Base-by-base conservation (phyloP, 2,329 filamentous ascomycete species). In the Xylaria sp. region DNA sequence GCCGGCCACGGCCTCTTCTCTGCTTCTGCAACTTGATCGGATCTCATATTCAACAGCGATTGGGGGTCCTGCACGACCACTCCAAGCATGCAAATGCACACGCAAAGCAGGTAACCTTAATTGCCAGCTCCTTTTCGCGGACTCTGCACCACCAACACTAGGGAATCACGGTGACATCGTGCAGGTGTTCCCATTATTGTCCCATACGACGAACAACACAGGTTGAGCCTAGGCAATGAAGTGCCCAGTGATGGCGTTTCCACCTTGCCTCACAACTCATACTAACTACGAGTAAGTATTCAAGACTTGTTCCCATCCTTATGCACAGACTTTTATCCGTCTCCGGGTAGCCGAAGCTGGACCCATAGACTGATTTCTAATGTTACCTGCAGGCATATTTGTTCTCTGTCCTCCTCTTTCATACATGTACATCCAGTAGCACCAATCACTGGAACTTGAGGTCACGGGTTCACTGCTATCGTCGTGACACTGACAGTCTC, bases 61-160 rank as follows among this genome's bases (percentile, higher is more conserved):
- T 30, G 37, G 48, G 53, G 18, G 48, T 30, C 54, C 57, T 63
- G 59, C 52, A 58, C 37, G 44, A 52, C 48, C 54, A 49, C 47
- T 30, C 47, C 13, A 19, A 8, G 30, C 30, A 54, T 64, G 59
- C 57, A 64, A 56, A 57, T 62, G 60, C 59, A 62, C 47, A 60
- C 35, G 62, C 58, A 62, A 62, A 58, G 60, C 60, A 62, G 55
- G 57, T 55, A 64, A 62, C 60, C 60, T 62, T 64, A 62, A 62
- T 59, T 51, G 60, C 48, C 54, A 55, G 51, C 51, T 59, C 50
- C 60, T 55, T 30, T 53, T 42, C 55, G 57, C 53, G 37, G 54
- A 23, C 51, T 54, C 54, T 53, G 57, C 44, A 51, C 58, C 55
- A 50, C 57, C 37, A 10, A 42, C 4, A 42, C 37, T 42, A 42